phyloP scores from a whole-genome alignment of 1,284 basidiomycete genomes.

The Malassezia sp. region DNA sequence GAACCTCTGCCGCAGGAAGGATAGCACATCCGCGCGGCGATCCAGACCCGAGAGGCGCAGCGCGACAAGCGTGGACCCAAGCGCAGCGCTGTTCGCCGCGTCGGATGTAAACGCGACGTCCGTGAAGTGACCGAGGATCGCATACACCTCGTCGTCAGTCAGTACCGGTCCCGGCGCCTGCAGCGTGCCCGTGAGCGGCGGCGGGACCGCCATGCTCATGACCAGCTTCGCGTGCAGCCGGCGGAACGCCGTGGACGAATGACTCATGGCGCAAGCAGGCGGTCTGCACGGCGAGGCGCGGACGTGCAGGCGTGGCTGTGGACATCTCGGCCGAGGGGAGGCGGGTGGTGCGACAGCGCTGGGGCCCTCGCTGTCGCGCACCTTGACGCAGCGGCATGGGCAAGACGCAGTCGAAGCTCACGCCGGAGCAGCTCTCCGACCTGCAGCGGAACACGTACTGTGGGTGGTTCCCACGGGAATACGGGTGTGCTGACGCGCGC shows the following conservation, averaged over 20 bases:
- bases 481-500: conserved; percentile 19
- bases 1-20: conserved; percentile 30
- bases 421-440: conserved; percentile 83
- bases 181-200: conserved; percentile 3
- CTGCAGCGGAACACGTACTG: conserved; percentile 98
- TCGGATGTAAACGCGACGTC: conserved; percentile 39
- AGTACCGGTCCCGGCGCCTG: conserved; percentile 1
- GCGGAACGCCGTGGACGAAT: conserved; percentile 12
- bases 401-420: conserved; percentile 92
- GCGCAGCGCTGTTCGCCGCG: conserved; percentile 33
- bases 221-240: conserved; percentile 11
- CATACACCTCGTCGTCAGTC: conserved; percentile 20
- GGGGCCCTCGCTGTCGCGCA: too few relatives aligned
- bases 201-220: conserved; percentile 7
- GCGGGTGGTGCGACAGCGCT: too few relatives aligned
- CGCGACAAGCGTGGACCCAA: conserved; percentile 36
- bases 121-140: conserved; percentile 35
- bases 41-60: conserved; percentile 37
- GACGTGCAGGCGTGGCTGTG: too few relatives aligned
- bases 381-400: too few relatives aligned
- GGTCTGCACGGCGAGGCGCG: not conserved
- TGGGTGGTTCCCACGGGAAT: conserved; percentile 50
- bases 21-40: conserved; percentile 26
- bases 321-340: too few relatives aligned
- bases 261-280: conserved; percentile 1